Percentiles rank a stretch among this genome's conserved stretches.
phyloP scores from a whole-genome alignment of 495 filamentous ascomycete genomes.

The Neurospora tetrasperma region DNA sequence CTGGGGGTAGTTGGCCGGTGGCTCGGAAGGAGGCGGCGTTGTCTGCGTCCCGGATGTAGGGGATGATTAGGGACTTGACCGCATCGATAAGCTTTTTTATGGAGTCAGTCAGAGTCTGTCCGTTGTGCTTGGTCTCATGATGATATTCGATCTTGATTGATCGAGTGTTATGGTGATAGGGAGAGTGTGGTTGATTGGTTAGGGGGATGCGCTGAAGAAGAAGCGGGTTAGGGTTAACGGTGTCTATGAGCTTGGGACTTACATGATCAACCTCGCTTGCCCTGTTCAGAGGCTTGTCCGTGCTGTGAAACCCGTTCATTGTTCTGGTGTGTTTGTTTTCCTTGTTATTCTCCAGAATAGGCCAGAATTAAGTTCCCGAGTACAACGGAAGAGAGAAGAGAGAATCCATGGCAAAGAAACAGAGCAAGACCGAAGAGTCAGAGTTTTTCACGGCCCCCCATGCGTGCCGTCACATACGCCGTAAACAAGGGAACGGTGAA shows the following conservation, averaged over 20 bases:
- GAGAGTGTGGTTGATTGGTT: neutral
- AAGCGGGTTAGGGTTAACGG: neutral
- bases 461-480: neutral
- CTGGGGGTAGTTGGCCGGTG: constrained; percentile 41
- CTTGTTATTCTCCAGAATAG: neutral
- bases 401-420: neutral
- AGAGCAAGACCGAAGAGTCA: neutral
- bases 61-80: constrained; percentile 63
- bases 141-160: neutral
- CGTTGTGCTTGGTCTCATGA: neutral
- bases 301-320: constrained; percentile 15
- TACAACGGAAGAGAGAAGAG: neutral
- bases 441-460: neutral
- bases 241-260: constrained; percentile 13
- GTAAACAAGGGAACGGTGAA: constrained; percentile 1
- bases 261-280: constrained; percentile 36
- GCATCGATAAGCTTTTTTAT: constrained; percentile 54
- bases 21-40: constrained; percentile 42
- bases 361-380: neutral
- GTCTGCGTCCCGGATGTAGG: constrained; percentile 70
- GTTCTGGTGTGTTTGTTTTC: neutral
- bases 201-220: neutral
- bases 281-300: constrained; percentile 16
- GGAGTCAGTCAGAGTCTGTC: neutral
- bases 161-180: neutral